Evolutionary conservation across 768 basidiomycete genomes (phyloP).

Genomic region (Cubamyces lactineus): DNA sequence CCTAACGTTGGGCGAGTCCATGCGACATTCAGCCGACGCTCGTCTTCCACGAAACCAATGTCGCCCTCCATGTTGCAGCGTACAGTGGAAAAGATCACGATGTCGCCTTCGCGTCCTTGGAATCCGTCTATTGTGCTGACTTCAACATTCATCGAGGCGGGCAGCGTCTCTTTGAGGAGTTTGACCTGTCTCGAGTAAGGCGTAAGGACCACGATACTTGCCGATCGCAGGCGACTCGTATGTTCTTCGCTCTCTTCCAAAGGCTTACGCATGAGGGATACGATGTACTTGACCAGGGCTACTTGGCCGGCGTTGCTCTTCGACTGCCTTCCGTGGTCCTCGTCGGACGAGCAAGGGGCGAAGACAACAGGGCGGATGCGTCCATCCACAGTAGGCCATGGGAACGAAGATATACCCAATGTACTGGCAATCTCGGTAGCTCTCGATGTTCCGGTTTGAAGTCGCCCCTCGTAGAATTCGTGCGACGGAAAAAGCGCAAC

Average conservation of each 20-base stretch:
- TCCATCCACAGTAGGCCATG: constrained; percentile 53
- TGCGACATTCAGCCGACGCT: constrained; percentile 64
- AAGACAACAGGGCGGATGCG: constrained; percentile 56
- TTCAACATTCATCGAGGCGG: constrained; percentile 35
- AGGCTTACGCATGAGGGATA: constrained; percentile 44
- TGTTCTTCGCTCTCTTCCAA: not conserved
- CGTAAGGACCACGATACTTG: constrained; percentile 52
- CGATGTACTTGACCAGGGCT: constrained; percentile 50
- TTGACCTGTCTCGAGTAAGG: constrained; percentile 63
- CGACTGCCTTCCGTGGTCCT: constrained; percentile 60
- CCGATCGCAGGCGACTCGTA: not conserved
- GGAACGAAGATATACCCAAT: constrained; percentile 49
- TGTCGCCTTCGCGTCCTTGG: constrained; percentile 69
- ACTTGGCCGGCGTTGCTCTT: constrained; percentile 66
- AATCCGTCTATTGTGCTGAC: constrained; percentile 64
- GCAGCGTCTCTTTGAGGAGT: constrained; percentile 45
- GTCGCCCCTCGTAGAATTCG: constrained; percentile 62
- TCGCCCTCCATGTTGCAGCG: constrained; percentile 61
- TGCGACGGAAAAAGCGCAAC: constrained; percentile 63
- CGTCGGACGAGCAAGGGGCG: constrained; percentile 57
- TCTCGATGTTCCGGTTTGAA: constrained; percentile 48
- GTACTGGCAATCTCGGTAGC: constrained; percentile 32
- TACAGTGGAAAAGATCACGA: constrained; percentile 67
- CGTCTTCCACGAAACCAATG: constrained; percentile 68
- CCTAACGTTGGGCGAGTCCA: constrained; percentile 67